These are phyloP conservation scores for Lichina pygmaea DNA, from an alignment of 495 filamentous ascomycete species.

Conservation along the genomic window DNA sequence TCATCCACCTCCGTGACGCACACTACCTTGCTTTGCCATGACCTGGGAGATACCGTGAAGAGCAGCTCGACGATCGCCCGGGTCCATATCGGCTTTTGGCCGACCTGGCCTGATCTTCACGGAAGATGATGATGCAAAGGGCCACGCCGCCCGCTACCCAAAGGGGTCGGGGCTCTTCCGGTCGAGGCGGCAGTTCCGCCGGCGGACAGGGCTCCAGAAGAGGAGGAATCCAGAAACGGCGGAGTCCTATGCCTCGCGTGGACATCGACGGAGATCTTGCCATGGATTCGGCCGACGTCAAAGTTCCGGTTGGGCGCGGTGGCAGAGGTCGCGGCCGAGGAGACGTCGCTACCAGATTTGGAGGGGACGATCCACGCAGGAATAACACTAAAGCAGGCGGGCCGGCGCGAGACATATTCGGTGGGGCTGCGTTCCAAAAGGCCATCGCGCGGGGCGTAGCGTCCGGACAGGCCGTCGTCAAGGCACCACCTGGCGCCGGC, in stretches of 20 bases:
- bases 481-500: constrained; percentile 10
- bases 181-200: background rate
- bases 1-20: too few species aligned
- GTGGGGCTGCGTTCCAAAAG: constrained; percentile 11
- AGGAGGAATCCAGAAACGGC: constrained; percentile 51
- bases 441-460: constrained; percentile 14
- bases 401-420: background rate
- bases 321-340: constrained; percentile 12
- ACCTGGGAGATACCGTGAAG: too few species aligned
- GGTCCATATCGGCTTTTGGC: too few species aligned
- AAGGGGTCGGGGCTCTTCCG: background rate
- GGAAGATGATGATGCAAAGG: background rate
- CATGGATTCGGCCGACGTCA: constrained; percentile 31
- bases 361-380: background rate
- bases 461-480: constrained; percentile 1
- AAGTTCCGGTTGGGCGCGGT: constrained; percentile 9
- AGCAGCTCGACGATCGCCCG: too few species aligned
- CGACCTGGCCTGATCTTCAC: too few species aligned
- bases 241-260: constrained; percentile 17
- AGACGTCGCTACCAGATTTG: background rate
- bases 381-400: background rate
- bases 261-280: constrained; percentile 66
- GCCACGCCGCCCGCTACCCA: background rate
- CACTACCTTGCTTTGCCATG: too few species aligned
- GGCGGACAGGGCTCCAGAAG: constrained; percentile 7